Percentiles rank a stretch among this genome's conserved stretches.
Conservation (phyloP, 176 grass and related monocot species). For the Oryza glaberrima region DNA sequence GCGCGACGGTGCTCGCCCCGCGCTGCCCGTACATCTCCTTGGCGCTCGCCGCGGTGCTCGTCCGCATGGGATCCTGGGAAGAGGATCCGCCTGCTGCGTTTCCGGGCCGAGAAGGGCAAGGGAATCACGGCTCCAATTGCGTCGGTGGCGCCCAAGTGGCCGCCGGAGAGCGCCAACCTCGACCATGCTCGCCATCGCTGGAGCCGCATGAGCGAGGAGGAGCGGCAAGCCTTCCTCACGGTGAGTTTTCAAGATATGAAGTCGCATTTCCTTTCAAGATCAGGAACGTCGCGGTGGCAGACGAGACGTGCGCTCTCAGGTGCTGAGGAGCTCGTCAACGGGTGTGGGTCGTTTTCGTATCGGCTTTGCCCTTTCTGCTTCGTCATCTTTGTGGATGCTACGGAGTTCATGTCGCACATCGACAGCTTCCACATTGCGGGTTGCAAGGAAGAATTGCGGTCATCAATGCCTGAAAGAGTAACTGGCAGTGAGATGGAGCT, state of each 20-base stretch:
- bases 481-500: background rate
- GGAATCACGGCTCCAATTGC: background rate
- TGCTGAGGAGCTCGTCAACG: background rate
- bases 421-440: background rate
- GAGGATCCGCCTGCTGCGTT: background rate
- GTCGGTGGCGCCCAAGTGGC: background rate
- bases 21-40: no score
- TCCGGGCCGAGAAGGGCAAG: background rate
- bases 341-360: background rate
- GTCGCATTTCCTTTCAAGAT: background rate
- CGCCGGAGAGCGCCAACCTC: background rate
- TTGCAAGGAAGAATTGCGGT: background rate
- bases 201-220: background rate
- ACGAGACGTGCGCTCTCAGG: background rate
- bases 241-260: background rate
- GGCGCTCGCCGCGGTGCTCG: no score
- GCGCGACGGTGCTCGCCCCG: background rate
- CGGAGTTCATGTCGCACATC: background rate
- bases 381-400: background rate
- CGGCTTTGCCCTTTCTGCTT: background rate
- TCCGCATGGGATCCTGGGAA: background rate
- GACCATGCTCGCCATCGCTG: background rate
- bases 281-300: background rate
- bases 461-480: background rate
- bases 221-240: background rate